A percentile compares a stretch with the other conserved stretches of the same genome.
Conservation (phyloP, 2,329 filamentous ascomycete genomes). For the Penicillium sp. region DNA sequence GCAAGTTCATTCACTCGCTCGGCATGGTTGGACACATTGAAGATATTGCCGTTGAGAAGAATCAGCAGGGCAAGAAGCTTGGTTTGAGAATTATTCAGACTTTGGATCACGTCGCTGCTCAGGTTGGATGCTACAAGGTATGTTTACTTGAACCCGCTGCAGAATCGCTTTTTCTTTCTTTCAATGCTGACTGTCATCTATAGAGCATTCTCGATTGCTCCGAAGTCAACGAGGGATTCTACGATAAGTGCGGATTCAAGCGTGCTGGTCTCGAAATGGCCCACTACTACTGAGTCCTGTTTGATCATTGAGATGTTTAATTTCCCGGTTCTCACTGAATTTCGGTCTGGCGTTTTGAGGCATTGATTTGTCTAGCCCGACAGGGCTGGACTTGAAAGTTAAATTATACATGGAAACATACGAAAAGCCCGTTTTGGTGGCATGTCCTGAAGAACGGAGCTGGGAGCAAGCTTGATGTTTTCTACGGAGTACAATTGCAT, state of each 20-base stretch:
- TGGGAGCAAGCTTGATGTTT: background rate
- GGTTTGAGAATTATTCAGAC: constrained; percentile 92
- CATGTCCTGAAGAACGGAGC: background rate
- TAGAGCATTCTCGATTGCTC: constrained; percentile 94
- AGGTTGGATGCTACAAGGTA: constrained; percentile 90
- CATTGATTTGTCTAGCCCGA: constrained; percentile 10
- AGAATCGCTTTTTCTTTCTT: background rate
- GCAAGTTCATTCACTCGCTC: constrained; percentile 63
- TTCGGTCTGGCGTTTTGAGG: constrained; percentile 17
- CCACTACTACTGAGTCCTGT: constrained; percentile 69
- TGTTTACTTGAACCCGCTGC: constrained; percentile 16
- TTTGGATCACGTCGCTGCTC: constrained; percentile 81
- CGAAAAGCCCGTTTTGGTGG: background rate
- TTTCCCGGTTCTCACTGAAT: constrained; percentile 3
- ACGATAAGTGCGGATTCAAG: constrained; percentile 95
- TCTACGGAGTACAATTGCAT: background rate
- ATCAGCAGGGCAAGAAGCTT: constrained; percentile 96
- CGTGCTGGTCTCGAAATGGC: constrained; percentile 94
- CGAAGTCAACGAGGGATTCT: constrained; percentile 95
- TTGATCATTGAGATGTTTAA: constrained; percentile 6
- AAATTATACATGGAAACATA: constrained; percentile 4
- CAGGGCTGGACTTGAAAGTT: constrained; percentile 7
- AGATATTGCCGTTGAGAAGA: constrained; percentile 91
- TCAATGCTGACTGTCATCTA: constrained; percentile 14
- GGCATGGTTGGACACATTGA: constrained; percentile 86